A percentile compares a stretch with the other conserved stretches of the same genome.
phyloP scores from a whole-genome alignment of 352 stramenopile species.

The Phytophthora europaea region DNA sequence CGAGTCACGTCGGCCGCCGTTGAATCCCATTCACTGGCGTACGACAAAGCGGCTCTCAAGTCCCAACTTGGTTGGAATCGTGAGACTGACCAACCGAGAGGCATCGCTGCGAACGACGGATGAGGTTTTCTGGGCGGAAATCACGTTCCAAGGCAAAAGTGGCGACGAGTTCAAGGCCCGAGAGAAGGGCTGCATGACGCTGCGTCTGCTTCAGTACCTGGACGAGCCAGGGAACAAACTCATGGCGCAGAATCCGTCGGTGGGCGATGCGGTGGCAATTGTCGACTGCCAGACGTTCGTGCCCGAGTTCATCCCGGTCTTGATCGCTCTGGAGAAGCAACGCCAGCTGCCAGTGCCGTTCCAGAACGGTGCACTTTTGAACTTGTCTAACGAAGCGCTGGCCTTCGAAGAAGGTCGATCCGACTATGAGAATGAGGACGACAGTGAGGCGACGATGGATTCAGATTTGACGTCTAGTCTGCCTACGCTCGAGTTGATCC shows the following conservation, averaged over 20 bases:
- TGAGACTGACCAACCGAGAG: slow-evolving; percentile 63
- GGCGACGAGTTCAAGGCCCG: slow-evolving; percentile 74
- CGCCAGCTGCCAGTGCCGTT: slow-evolving; percentile 80
- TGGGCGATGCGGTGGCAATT: slow-evolving; percentile 72
- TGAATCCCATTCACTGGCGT: slow-evolving; percentile 77
- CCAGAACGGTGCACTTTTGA: slow-evolving; percentile 75
- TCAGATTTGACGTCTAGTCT: background rate
- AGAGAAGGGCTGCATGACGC: slow-evolving; percentile 61
- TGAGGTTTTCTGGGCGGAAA: slow-evolving; percentile 81
- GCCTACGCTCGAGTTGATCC: slow-evolving; percentile 29
- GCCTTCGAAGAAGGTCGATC: slow-evolving; percentile 11
- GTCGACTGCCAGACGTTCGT: slow-evolving; percentile 92
- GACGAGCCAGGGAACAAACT: slow-evolving; percentile 72
- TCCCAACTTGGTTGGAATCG: slow-evolving; percentile 86
- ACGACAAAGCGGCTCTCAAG: slow-evolving; percentile 82
- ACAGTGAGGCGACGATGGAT: background rate
- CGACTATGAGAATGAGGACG: background rate
- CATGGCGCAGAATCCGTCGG: slow-evolving; percentile 54
- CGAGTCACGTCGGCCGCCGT: slow-evolving; percentile 64
- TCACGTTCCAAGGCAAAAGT: slow-evolving; percentile 76
- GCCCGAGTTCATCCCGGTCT: slow-evolving; percentile 87
- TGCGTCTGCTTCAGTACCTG: slow-evolving; percentile 81
- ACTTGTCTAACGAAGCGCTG: slow-evolving; percentile 47
- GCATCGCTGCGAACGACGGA: slow-evolving; percentile 57
- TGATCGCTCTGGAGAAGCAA: slow-evolving; percentile 84